Evolutionary conservation across 139 green algal species (phyloP).

Genomic region (Chlamydomonas sphaeroides): DNA sequence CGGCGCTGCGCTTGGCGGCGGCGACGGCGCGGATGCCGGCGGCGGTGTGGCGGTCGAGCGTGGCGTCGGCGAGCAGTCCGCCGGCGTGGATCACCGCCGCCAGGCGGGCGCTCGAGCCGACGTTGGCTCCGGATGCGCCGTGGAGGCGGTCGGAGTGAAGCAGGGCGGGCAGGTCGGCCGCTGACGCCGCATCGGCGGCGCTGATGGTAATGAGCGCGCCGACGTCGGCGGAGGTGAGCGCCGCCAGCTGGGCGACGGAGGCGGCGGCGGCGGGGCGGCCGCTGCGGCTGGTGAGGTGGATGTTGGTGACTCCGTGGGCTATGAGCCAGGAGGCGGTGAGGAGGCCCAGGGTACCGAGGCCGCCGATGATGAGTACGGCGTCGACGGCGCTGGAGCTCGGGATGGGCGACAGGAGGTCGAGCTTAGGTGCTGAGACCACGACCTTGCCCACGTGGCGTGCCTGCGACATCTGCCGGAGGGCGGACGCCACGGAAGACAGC

Average conservation of each 20-base stretch:
- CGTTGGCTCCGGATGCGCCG: neutral
- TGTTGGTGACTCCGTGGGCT: constrained; percentile 14
- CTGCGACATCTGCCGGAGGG: constrained; percentile 69
- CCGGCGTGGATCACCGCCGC: constrained; percentile 61
- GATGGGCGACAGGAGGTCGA: neutral
- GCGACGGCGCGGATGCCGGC: constrained; percentile 41
- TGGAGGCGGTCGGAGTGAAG: neutral
- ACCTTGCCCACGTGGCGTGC: constrained; percentile 81
- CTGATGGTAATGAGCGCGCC: constrained; percentile 4
- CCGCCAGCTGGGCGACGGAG: neutral
- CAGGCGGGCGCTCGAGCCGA: neutral
- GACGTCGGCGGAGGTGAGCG: neutral
- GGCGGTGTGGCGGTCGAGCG: constrained; percentile 50
- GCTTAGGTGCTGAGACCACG: constrained; percentile 49
- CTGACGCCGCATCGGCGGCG: neutral
- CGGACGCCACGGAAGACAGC: constrained; percentile 48
- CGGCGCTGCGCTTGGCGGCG: constrained; percentile 71
- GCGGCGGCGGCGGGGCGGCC: neutral
- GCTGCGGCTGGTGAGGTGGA: constrained; percentile 49
- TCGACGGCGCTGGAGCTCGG: neutral
- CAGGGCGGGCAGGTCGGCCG: neutral
- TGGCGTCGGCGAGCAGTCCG: constrained; percentile 69
- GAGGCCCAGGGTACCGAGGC: constrained; percentile 70
- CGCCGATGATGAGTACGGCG: constrained; percentile 70
- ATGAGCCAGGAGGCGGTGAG: constrained; percentile 72